These are phyloP conservation scores for Geosmithia morbida DNA, from an alignment of 2,329 filamentous ascomycete genomes.

Conservation along the genomic window DNA sequence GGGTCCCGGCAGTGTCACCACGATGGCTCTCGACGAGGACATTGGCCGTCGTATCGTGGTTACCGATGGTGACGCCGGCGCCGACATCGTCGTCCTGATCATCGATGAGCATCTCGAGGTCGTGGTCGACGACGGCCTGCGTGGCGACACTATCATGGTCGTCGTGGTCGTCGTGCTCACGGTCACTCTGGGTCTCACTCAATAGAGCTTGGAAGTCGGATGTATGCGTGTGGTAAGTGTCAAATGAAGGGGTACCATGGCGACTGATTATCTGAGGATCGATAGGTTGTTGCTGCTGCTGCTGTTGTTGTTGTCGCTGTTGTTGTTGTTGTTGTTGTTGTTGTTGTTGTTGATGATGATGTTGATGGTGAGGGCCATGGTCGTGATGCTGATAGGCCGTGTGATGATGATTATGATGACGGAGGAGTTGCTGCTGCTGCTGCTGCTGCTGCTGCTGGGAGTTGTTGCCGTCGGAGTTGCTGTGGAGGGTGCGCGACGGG, in stretches of 20 bases:
- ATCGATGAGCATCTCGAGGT: slow-evolving; percentile 37
- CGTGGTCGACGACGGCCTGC: slow-evolving; percentile 24
- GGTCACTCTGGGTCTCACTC: slow-evolving; percentile 27
- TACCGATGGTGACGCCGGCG: slow-evolving; percentile 11
- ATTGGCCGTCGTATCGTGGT: too few relatives aligned
- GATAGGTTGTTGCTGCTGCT: slow-evolving; percentile 30
- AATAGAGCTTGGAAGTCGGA: slow-evolving; percentile 38
- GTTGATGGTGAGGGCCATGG: slow-evolving; percentile 12
- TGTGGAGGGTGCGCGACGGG: slow-evolving; percentile 22
- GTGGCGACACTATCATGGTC: slow-evolving; percentile 16
- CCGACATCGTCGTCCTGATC: slow-evolving; percentile 26
- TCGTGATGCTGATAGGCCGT: slow-evolving; percentile 23
- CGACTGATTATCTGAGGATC: slow-evolving; percentile 43
- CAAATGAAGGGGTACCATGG: slow-evolving; percentile 12
- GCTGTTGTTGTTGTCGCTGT: slow-evolving; percentile 18
- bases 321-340: slow-evolving; percentile 23
- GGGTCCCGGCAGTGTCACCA: not conserved
- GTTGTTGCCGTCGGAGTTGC: slow-evolving; percentile 5
- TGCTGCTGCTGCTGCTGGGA: slow-evolving; percentile 8
- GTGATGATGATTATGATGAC: slow-evolving; percentile 12
- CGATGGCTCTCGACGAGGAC: not conserved
- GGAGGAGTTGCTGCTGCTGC: slow-evolving; percentile 12
- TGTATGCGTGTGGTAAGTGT: slow-evolving; percentile 25
- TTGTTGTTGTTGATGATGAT: slow-evolving; percentile 17
- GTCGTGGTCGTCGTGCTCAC: slow-evolving; percentile 14